Conservation (phyloP, 2,329 filamentous ascomycete genomes). For the Elsinoe australis region DNA sequence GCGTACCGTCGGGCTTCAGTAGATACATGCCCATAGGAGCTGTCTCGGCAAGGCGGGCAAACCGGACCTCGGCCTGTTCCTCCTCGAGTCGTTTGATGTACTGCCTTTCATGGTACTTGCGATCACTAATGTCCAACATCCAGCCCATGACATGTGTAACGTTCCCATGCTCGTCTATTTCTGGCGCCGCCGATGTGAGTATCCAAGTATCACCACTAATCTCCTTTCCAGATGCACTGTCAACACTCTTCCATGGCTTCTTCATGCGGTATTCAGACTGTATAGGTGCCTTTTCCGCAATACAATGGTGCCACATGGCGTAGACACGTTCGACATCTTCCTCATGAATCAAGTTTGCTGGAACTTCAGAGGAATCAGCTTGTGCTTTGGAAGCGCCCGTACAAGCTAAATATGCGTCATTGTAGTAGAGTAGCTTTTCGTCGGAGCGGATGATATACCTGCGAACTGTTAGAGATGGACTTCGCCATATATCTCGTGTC, state of each 20-base stretch:
- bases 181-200: slow-evolving; percentile 28
- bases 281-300: slow-evolving; percentile 29
- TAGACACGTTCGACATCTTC: slow-evolving; percentile 32
- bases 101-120: slow-evolving; percentile 29
- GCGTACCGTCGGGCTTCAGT: slow-evolving; percentile 29
- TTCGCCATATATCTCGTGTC: background rate
- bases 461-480: background rate
- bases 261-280: slow-evolving; percentile 34
- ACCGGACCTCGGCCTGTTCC: slow-evolving; percentile 15
- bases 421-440: slow-evolving; percentile 13
- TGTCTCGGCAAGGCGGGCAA: slow-evolving; percentile 14
- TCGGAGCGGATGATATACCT: slow-evolving; percentile 10
- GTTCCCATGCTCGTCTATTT: slow-evolving; percentile 27
- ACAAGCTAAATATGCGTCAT: slow-evolving; percentile 14
- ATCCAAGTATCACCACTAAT: slow-evolving; percentile 28
- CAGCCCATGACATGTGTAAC: slow-evolving; percentile 28
- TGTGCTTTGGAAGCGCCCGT: slow-evolving; percentile 15
- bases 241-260: slow-evolving; percentile 29
- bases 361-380: slow-evolving; percentile 12
- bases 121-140: slow-evolving; percentile 31
- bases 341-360: slow-evolving; percentile 12
- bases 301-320: slow-evolving; percentile 28
- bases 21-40: slow-evolving; percentile 20
- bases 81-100: slow-evolving; percentile 29
- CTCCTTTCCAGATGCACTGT: slow-evolving; percentile 25